phyloP scores from a whole-genome alignment of 1,139 yeast species.

The Geotrichum candidum region DNA sequence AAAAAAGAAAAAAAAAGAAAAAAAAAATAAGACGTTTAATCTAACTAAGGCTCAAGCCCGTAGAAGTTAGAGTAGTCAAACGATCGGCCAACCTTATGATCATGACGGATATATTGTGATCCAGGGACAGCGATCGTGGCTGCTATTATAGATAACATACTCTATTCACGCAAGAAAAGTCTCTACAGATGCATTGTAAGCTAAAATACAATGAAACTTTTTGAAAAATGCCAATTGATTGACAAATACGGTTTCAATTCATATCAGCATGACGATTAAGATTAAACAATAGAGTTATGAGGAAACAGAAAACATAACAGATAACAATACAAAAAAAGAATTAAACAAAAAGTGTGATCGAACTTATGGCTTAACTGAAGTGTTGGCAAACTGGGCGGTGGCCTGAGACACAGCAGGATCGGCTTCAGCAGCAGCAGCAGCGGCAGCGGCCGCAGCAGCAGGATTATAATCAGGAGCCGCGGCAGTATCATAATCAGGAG shows the following conservation, averaged over 20 bases:
- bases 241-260: background rate
- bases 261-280: background rate
- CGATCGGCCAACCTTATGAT: too few species aligned
- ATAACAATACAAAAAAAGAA: background rate
- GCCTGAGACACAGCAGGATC: constrained; percentile 7
- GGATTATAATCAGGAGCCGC: constrained; percentile 8
- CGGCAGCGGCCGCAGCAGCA: constrained; percentile 10
- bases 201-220: too few species aligned
- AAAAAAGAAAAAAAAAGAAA: too few species aligned
- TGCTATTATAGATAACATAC: too few species aligned
- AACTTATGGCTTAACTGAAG: constrained; percentile 7
- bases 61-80: too few species aligned
- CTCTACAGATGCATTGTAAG: too few species aligned
- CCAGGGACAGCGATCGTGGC: too few species aligned
- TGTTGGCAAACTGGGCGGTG: background rate
- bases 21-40: too few species aligned
- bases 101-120: too few species aligned
- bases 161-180: too few species aligned
- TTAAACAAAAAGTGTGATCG: too few species aligned
- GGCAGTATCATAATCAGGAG: constrained; percentile 6
- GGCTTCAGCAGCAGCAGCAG: constrained; percentile 6
- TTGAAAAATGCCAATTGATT: background rate
- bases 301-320: background rate
- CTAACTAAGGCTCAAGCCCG: too few species aligned
- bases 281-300: background rate